Evolutionary conservation across 768 basidiomycete genomes (phyloP), one percentile per base, ranked within the genome.

Genomic region (Lactarius vividus): DNA sequence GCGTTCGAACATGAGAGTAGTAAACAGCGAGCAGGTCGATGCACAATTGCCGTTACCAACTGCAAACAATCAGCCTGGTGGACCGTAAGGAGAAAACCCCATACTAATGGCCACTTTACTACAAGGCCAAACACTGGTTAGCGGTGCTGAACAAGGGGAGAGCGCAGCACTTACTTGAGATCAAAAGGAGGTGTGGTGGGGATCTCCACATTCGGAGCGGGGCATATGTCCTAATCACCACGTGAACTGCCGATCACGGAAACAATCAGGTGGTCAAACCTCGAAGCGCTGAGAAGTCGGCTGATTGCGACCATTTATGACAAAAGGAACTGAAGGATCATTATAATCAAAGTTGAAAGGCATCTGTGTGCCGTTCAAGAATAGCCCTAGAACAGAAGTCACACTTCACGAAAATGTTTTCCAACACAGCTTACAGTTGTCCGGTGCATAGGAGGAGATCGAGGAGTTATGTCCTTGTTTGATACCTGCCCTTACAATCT

Each of bases 1-100:
- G 9, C 75, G 72, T 69, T 86, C 85, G 39, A 77, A 75, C 84
- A 86, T 84, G 55, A 84, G 61, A 0, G 84, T 85, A 44, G 77
- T 80, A 70, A 85, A 86, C 77, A 83, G 79, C 0, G 85, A 80
- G 62, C 85, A 85, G 1, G 85, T 84, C 5, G 83, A 84, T 16
- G 83, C 84, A 60, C 84, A 86, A 11, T 31, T 42, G 26, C 67
- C 70, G 39, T 65, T 71, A 23, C 63, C 56, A 35, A 69, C 69
- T 69, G 42, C 33, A 55, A 42, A 55, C 31, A 26, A 26, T 2
- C 4, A 16, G 1, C 18, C 49, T 3, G 20, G 18, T 11, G 26
- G 2, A 20, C 13, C 35, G 52, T 35, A 23, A 7, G 53, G 23
- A 33, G 29, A 26, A 31, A 55, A 0, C 0, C 23, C n/a, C 56